These are phyloP conservation scores for Lasiodiplodia sp. DNA, from an alignment of 2,329 filamentous ascomycete species.

Conservation along the genomic window DNA sequence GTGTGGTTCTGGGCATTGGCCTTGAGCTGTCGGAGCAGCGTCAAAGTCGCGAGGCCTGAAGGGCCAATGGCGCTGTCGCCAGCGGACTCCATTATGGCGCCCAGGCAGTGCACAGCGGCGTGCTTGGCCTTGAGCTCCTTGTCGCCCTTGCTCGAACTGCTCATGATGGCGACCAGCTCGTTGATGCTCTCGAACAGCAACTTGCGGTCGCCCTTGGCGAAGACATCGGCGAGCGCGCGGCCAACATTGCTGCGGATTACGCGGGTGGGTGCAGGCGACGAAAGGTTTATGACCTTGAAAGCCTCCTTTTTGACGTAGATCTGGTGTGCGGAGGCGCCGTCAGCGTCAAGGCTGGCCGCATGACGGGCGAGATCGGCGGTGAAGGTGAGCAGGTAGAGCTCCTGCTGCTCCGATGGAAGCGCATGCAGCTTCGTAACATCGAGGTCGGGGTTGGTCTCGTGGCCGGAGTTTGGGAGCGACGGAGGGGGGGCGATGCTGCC, in stretches of 20 bases:
- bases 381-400: conserved; percentile 90
- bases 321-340: conserved; percentile 87
- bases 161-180: conserved; percentile 78
- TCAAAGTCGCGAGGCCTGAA: conserved; percentile 75
- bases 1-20: conserved; percentile 74
- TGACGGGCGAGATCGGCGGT: conserved; percentile 83
- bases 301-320: conserved; percentile 92
- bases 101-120: conserved; percentile 85
- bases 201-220: conserved; percentile 86
- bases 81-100: conserved; percentile 87
- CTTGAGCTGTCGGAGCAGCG: conserved; percentile 81
- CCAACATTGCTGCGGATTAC: conserved; percentile 91
- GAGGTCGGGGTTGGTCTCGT: conserved; percentile 72
- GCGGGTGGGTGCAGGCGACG: conserved; percentile 81
- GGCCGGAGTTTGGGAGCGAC: conserved; percentile 7
- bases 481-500: conserved; percentile 35
- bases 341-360: conserved; percentile 74
- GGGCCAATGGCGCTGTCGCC: conserved; percentile 91
- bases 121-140: conserved; percentile 82
- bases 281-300: conserved; percentile 87
- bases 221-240: conserved; percentile 81
- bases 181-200: conserved; percentile 94
- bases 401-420: conserved; percentile 92
- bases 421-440: conserved; percentile 89
- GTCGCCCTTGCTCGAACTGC: conserved; percentile 74